Base-by-base conservation (phyloP, 352 stramenopile genomes). In the Phytophthora pistaciae region DNA sequence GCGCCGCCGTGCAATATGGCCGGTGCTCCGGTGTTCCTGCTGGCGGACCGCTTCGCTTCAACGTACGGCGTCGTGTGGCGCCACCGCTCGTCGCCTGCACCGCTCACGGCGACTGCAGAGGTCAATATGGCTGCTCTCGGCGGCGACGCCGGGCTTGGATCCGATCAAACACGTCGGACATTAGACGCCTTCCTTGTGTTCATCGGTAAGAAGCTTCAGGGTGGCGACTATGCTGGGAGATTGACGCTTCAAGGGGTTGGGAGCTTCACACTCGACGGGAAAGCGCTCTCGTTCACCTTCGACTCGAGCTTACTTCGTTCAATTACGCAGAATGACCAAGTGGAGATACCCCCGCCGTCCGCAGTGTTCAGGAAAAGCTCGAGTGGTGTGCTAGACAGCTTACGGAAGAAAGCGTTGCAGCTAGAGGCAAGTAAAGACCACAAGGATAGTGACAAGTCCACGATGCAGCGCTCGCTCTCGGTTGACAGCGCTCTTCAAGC, bases 51-150 rank as follows among this genome's bases (percentile, higher is more conserved):
- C 10, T 91, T 91, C 63, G 50, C 60, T 50, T 80, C 61, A 58
- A 60, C 52, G 0, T 88, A 90, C 49, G 61, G 72, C 5, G 72
- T 85, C 9, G 49, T 60, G 4, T 91, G 80, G 82, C 66, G 74
- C 29, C 74, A 78, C 27, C 60, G 48, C 13, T 80, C 79, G 10
- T 74, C 81, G 8, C 84, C 82, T 9, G 77, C 79, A n/a, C 65
- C 84, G 23, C 60, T 92, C 23, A 80, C 66, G 0, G 77, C 80
- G 1, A 77, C 69, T 4, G 48, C 60, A 14, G 84, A 92, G 4
- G n/a, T 85, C 14, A 90, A 74, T 57, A 72, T 92, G 73, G 74
- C 81, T n/a, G 23, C 78, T 25, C 44, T 92, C 1, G 83, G 75
- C 16, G 74, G 54, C 9, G 84, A 88, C 0, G 63, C 74, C 5